Percentiles rank a stretch among this genome's conserved stretches.
phyloP scores from a whole-genome alignment of 495 filamentous ascomycete species.

The Lindgomyces ingoldianus region DNA sequence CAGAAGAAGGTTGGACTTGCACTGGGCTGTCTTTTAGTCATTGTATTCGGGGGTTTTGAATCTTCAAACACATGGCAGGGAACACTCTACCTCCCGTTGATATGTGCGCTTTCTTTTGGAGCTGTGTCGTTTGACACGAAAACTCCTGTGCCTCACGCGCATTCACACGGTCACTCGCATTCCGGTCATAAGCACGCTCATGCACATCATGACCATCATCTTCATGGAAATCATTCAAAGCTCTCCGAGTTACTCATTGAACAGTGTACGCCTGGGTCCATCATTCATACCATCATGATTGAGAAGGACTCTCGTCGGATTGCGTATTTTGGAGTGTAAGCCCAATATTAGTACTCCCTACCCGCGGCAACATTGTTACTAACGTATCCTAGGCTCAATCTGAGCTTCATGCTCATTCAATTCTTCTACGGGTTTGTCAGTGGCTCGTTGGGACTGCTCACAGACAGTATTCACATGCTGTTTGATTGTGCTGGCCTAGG shows the following conservation, averaged over 20 bases:
- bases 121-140: constrained; percentile 38
- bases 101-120: constrained; percentile 31
- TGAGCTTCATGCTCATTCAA: constrained; percentile 92
- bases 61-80: constrained; percentile 2
- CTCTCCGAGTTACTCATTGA: constrained; percentile 68
- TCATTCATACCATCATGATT: constrained; percentile 79
- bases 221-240: constrained; percentile 54
- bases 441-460: constrained; percentile 88
- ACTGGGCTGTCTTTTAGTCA: constrained; percentile 25
- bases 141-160: constrained; percentile 7
- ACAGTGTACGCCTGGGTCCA: constrained; percentile 65
- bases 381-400: constrained; percentile 69
- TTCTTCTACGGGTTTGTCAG: constrained; percentile 90
- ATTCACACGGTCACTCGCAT: constrained; percentile 31
- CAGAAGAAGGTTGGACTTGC: constrained; percentile 29
- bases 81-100: constrained; percentile 6
- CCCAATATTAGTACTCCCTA: constrained; percentile 7
- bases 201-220: constrained; percentile 48
- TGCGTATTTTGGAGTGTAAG: constrained; percentile 92
- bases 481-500: constrained; percentile 94
- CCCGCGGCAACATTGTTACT: background rate
- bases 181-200: constrained; percentile 41
- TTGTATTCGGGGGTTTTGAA: constrained; percentile 7
- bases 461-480: constrained; percentile 99
- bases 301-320: constrained; percentile 95